Evolutionary conservation across 352 stramenopile species (phyloP).

Genomic region (Phytophthora kernoviae): DNA sequence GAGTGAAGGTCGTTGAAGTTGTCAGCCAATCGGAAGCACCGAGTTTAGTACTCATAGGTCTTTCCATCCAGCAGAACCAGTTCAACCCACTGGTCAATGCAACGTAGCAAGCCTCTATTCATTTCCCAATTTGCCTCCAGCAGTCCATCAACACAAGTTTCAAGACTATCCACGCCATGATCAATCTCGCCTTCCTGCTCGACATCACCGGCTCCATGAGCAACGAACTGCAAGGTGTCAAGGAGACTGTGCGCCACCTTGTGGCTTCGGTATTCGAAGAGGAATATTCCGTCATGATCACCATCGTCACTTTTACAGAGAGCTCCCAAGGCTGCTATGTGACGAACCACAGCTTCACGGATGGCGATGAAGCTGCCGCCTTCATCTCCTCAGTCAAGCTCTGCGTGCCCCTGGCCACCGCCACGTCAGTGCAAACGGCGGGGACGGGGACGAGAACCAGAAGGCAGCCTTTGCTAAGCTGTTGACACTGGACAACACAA

Average conservation of each 20-base stretch:
- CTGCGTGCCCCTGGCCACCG: slow-evolving; percentile 44
- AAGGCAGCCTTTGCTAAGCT: slow-evolving; percentile 66
- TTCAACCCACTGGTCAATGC: too few relatives aligned
- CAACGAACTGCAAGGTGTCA: slow-evolving; percentile 57
- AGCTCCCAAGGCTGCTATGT: slow-evolving; percentile 55
- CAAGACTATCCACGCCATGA: slow-evolving; percentile 31
- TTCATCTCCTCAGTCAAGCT: slow-evolving; percentile 54
- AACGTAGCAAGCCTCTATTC: background rate
- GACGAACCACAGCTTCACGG: slow-evolving; percentile 63
- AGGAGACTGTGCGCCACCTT: slow-evolving; percentile 57
- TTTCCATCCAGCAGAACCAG: too few relatives aligned
- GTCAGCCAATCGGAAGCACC: background rate
- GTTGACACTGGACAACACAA: slow-evolving; percentile 46
- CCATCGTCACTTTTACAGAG: slow-evolving; percentile 78
- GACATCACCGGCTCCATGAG: slow-evolving; percentile 81
- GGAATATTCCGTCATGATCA: slow-evolving; percentile 62
- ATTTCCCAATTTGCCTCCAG: slow-evolving; percentile 26
- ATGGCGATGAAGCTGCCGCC: slow-evolving; percentile 42
- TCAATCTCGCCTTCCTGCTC: slow-evolving; percentile 75
- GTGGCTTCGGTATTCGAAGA: slow-evolving; percentile 58
- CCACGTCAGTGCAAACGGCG: slow-evolving; percentile 46
- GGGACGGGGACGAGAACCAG: slow-evolving; percentile 71
- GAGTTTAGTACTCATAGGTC: too few relatives aligned
- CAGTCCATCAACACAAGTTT: background rate
- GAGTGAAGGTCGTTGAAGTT: background rate